Base-by-base conservation (phyloP, 148 eudicot species). In the Cornus kousa region DNA sequence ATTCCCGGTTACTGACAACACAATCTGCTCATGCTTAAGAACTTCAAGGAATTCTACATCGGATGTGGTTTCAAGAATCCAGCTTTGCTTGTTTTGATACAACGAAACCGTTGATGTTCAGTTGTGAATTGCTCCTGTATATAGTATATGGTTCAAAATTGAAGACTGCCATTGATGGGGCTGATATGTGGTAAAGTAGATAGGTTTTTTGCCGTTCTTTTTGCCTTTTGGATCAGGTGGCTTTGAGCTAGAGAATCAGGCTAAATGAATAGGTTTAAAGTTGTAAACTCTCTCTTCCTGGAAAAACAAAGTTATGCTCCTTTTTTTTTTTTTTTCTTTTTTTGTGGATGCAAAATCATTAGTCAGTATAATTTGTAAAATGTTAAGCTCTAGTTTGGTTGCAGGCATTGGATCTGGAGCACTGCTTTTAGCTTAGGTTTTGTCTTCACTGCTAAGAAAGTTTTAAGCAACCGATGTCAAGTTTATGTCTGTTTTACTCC, bases 1-100 rank as follows among this genome's bases (percentile, higher is more conserved):
- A 88, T 81, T 72, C 87, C n/a, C 81, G 83, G 83, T 83, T 83
- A 23, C 46, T 55, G n/a, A 23, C 83, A 40, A 77, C 87, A 20
- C 86, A 84, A 65, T 83, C 87, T n/a, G 82, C 86, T 20, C 87
- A 87, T 24, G 82, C 82, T 24, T 85, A 83, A 85, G 40, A 33
- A n/a, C 16, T 28, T 23, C 20, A n/a, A 46, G 35, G 48, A 72
- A 23, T 48, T 12, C 19, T 23, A 12, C 7, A 46, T 35, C 17
- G 7, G 4, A 48, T 50, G 9, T 5, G 16, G 23, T 12, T 68
- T 5, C 43, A 22, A 20, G 55, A 43, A 33, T 71, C 57, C 31
- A 14, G 24, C 62, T 46, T 22, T n/a, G 24, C 3, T 13, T 46
- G 28, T 71, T 71, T 71, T 50, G n/a, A 72, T 46, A 48, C 74